Evolutionary conservation across 192 early-diverging fungal species (phyloP).

Genomic region (Irineochytrium annulatum): DNA sequence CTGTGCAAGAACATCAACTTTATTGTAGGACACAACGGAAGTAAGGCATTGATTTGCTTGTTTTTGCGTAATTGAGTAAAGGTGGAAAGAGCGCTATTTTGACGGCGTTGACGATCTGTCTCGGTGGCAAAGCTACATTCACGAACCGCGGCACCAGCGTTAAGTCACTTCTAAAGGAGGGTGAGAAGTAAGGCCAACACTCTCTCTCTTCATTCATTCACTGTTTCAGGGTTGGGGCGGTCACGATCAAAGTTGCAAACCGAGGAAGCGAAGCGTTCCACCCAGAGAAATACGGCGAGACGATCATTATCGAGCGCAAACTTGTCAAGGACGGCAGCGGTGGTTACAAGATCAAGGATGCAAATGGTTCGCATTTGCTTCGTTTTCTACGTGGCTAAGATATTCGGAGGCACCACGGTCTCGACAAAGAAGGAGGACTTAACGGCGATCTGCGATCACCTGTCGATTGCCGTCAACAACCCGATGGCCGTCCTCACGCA

Average conservation of each 20-base stretch:
- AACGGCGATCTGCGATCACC: conserved; percentile 74
- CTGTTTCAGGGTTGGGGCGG: conserved; percentile 45
- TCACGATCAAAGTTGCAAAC: conserved; percentile 77
- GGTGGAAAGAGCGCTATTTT: conserved; percentile 96
- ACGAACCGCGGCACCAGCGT: conserved; percentile 82
- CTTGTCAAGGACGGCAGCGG: conserved; percentile 58
- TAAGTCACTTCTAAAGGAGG: conserved; percentile 78
- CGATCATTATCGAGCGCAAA: conserved; percentile 78
- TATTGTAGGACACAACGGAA: conserved; percentile 94
- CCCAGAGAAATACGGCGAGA: conserved; percentile 75
- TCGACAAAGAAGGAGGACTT: conserved; percentile 84
- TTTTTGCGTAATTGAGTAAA: conserved; percentile 15
- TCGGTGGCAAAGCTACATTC: conserved; percentile 84
- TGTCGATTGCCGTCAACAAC: conserved; percentile 90
- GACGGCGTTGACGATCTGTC: conserved; percentile 82
- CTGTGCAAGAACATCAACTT: conserved; percentile 92
- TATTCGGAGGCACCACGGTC: conserved; percentile 44
- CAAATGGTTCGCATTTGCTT: conserved; percentile 37
- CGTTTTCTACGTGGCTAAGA: background rate
- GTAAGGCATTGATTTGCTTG: conserved; percentile 34
- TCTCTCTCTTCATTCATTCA: background rate
- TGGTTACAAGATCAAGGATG: conserved; percentile 76
- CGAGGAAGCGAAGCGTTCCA: conserved; percentile 77
- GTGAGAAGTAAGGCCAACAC: conserved; percentile 48
- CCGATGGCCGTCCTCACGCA: conserved; percentile 92